A percentile compares a stretch with the other conserved stretches of the same genome.
Conservation (phyloP, 1,284 basidiomycete species). For the Sporisorium sorghi region DNA sequence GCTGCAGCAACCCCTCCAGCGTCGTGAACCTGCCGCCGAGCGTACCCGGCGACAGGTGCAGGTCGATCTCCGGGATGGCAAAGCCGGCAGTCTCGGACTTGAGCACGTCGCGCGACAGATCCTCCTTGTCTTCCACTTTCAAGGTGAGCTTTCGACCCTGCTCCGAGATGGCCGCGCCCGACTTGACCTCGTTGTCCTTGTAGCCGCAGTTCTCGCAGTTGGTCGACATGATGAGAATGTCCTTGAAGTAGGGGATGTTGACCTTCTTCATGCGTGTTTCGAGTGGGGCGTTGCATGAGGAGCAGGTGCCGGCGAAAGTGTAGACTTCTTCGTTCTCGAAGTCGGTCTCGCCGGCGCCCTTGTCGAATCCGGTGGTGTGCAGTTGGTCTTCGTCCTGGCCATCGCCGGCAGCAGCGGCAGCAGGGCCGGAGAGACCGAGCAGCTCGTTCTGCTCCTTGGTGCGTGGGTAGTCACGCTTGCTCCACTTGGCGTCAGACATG, state of each 20-base stretch:
- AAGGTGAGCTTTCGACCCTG: conserved; percentile 88
- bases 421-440: conserved; percentile 76
- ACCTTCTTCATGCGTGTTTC: conserved; percentile 96
- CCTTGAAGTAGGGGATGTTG: conserved; percentile 98
- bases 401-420: conserved; percentile 26
- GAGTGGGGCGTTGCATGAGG: conserved; percentile 84
- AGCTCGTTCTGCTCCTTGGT: conserved; percentile 85
- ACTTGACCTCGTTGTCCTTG: conserved; percentile 97
- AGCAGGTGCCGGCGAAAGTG: conserved; percentile 88
- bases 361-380: conserved; percentile 60
- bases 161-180: conserved; percentile 85
- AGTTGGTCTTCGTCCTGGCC: conserved; percentile 69
- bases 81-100: conserved; percentile 80
- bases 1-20: conserved; percentile 91
- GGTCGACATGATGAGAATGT: conserved; percentile 98
- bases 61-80: conserved; percentile 92
- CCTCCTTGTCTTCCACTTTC: conserved; percentile 91
- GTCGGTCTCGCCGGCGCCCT: conserved; percentile 68
- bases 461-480: conserved; percentile 84
- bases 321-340: conserved; percentile 83
- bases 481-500: conserved; percentile 91
- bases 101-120: conserved; percentile 91
- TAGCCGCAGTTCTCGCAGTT: conserved; percentile 96
- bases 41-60: conserved; percentile 90
- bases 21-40: conserved; percentile 99